Evolutionary conservation across 2,329 filamentous ascomycete genomes (phyloP), one percentile per base, ranked within the genome.

Genomic region (Metarhizium rileyi): DNA sequence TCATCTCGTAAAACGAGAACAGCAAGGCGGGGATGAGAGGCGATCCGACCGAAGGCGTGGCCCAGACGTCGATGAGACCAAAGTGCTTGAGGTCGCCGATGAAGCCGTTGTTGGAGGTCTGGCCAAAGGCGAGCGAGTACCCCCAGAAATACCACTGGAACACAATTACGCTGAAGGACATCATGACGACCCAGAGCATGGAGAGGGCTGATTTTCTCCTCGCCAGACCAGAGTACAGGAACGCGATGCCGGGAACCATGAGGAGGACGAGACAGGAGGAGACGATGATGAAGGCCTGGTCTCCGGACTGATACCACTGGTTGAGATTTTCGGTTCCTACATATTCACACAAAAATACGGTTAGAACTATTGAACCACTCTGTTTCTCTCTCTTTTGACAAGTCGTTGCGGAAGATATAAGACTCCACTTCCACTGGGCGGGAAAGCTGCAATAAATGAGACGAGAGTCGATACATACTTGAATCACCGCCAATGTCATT

Each of bases 101-200:
- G 72, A 87, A 97, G 48, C 87, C 86, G 70, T 87, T 96, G 57
- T 80, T 89, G 4, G 84, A 87, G 14, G 81, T 82, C 41, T 79
- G 76, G 62, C 87, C 93, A 70, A 97, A 96, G 47, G 91, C 90
- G 53, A 98, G 76, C 14, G 91, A 95, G 70, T 95, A 98, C 35
- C 93, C 93, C 91, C 93, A 97, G 69, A 98, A 96, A 64, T 96
- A 97, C 93, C 93, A 98, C 73, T 98, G 93, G 74, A 98, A 96
- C 50, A 87, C 86, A 66, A 96, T 78, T 64, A 97, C 83, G 44
- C 87, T 90, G 65, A 86, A 86, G 44, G 90, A 93, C 67, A 86
- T 91, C 87, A 98, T 94, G 71, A 86, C 90, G 14, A 91, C 90
- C 89, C 90, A 97, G 63, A 98, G 93, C 76, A 97, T 86, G 56